These are phyloP conservation scores for Phytophthora lateralis DNA, from an alignment of 352 stramenopile genomes.

Conservation along the genomic window DNA sequence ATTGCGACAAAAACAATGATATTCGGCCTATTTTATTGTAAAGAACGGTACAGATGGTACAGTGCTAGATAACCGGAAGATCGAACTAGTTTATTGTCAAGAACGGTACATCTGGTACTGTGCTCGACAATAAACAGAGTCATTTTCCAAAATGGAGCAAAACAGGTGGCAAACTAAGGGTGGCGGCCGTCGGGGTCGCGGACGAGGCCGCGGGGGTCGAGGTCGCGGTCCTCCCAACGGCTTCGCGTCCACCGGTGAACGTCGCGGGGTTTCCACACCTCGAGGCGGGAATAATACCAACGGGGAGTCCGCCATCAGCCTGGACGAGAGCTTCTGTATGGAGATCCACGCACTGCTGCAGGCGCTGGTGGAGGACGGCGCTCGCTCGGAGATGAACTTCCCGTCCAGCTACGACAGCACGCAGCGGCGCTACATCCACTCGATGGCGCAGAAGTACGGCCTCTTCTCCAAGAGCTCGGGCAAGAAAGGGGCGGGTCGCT, in stretches of 20 bases:
- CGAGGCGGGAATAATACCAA: not conserved
- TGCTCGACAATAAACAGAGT: too few species aligned
- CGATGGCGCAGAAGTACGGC: conserved; percentile 76
- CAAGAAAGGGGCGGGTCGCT: conserved; percentile 60
- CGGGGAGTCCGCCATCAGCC: conserved; percentile 42
- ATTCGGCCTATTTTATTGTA: too few species aligned
- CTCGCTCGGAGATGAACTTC: conserved; percentile 71
- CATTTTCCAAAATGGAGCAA: conserved; percentile 20
- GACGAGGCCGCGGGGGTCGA: conserved; percentile 2
- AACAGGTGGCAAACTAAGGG: conserved; percentile 11
- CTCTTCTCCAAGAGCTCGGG: conserved; percentile 86
- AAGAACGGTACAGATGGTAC: too few species aligned
- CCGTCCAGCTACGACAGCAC: conserved; percentile 69
- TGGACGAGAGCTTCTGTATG: conserved; percentile 80
- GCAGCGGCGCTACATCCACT: conserved; percentile 84
- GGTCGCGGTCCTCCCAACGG: conserved; percentile 16
- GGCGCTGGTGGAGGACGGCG: conserved; percentile 65
- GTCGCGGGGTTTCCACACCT: conserved; percentile 5
- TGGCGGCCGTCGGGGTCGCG: conserved; percentile 13
- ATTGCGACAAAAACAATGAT: not conserved
- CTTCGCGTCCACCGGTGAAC: conserved; percentile 6
- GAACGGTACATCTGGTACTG: too few species aligned
- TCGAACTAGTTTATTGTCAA: too few species aligned
- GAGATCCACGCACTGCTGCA: conserved; percentile 62
- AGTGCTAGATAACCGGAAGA: too few species aligned